phyloP scores from a whole-genome alignment of 371 early-diverging fungal species.

The Mortierella sp. region DNA sequence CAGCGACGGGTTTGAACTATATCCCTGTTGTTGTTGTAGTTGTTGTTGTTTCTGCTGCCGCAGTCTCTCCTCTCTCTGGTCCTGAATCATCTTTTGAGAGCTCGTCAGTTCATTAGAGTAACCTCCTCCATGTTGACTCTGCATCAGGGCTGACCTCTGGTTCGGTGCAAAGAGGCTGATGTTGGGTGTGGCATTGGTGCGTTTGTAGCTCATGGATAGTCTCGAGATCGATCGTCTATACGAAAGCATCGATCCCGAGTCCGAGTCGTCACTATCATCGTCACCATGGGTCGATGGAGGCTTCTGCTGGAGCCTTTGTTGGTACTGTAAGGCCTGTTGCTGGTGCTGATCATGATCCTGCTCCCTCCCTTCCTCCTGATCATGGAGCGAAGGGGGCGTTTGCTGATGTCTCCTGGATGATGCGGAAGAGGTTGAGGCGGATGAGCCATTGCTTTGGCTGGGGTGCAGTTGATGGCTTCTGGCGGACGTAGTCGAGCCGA shows the following conservation, averaged over 20 bases:
- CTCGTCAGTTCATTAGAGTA: constrained; percentile 11
- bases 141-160: constrained; percentile 43
- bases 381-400: constrained; percentile 44
- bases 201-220: constrained; percentile 42
- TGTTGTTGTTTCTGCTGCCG: constrained; percentile 40
- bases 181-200: constrained; percentile 41
- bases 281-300: constrained; percentile 42
- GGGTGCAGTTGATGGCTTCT: constrained; percentile 13
- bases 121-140: constrained; percentile 8
- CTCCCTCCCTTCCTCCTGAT: constrained; percentile 34
- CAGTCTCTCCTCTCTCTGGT: constrained; percentile 49
- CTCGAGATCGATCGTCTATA: constrained; percentile 45
- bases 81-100: constrained; percentile 54
- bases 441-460: constrained; percentile 23
- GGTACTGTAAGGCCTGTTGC: constrained; percentile 55
- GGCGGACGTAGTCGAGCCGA: constrained; percentile 16
- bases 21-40: constrained; percentile 11
- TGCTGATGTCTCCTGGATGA: constrained; percentile 17
- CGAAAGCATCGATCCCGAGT: constrained; percentile 41
- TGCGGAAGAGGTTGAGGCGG: constrained; percentile 13
- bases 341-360: constrained; percentile 35
- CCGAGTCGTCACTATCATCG: constrained; percentile 53
- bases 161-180: constrained; percentile 46
- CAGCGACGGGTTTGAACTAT: constrained; percentile 6
- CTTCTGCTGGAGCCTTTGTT: constrained; percentile 51